Evolutionary conservation across 1,139 yeast genomes (phyloP).

Genomic region (Yamadazyma sp.): DNA sequence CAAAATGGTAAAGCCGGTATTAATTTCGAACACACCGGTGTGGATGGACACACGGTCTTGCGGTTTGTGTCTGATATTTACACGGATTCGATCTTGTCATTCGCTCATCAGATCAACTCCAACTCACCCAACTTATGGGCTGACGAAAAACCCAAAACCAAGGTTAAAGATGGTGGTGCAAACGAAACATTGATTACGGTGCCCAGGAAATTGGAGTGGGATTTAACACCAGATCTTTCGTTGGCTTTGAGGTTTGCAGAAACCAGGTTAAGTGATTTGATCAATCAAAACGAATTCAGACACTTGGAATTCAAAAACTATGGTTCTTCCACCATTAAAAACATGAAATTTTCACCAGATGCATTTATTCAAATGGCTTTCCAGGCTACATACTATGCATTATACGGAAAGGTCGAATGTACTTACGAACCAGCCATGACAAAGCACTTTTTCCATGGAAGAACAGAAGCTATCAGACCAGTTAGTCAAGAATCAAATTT

Average conservation of each 20-base stretch:
- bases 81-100: slow-evolving; percentile 84
- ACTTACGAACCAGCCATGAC: slow-evolving; percentile 98
- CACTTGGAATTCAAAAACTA: slow-evolving; percentile 73
- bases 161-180: slow-evolving; percentile 3
- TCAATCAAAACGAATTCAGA: slow-evolving; percentile 85
- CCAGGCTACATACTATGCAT: slow-evolving; percentile 89
- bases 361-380: slow-evolving; percentile 94
- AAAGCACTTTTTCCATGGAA: slow-evolving; percentile 78
- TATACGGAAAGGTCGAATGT: slow-evolving; percentile 90
- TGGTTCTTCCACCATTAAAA: slow-evolving; percentile 78
- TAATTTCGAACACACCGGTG: slow-evolving; percentile 93
- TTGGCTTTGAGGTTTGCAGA: slow-evolving; percentile 87
- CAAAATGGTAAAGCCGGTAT: slow-evolving; percentile 91
- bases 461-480: slow-evolving; percentile 89
- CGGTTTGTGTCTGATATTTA: slow-evolving; percentile 87
- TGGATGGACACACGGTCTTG: slow-evolving; percentile 91
- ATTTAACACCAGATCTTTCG: slow-evolving; percentile 71
- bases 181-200: slow-evolving; percentile 50
- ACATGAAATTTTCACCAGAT: slow-evolving; percentile 88
- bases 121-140: slow-evolving; percentile 82
- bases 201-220: slow-evolving; percentile 90
- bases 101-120: slow-evolving; percentile 80
- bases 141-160: slow-evolving; percentile 12
- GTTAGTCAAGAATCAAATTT: slow-evolving; percentile 78
- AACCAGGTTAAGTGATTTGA: slow-evolving; percentile 81